Percentiles rank a stretch among this genome's conserved stretches.
Conservation (phyloP, 129 eudicot species). For the Artemisia argyi region DNA sequence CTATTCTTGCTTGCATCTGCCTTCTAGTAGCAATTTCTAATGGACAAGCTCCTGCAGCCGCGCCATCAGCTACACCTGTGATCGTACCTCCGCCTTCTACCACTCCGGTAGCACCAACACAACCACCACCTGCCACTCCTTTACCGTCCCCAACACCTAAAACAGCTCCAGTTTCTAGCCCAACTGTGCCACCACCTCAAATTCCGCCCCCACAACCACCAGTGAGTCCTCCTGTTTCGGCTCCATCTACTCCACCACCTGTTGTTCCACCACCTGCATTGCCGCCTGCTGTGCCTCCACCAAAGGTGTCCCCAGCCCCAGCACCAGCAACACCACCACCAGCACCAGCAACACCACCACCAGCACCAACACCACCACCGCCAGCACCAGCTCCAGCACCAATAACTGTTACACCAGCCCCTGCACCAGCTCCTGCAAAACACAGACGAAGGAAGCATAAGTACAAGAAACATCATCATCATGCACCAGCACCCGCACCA, state of each 20-base stretch:
- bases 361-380: slow-evolving; percentile 47
- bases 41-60: slow-evolving; percentile 75
- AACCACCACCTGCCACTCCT: slow-evolving; percentile 44
- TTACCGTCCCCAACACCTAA: slow-evolving; percentile 27
- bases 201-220: slow-evolving; percentile 49
- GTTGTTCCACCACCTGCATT: not conserved
- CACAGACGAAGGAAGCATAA: slow-evolving; percentile 60
- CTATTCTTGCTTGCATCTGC: slow-evolving; percentile 40
- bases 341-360: slow-evolving; percentile 38
- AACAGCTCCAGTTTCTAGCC: slow-evolving; percentile 39
- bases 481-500: slow-evolving; percentile 94
- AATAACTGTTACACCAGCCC: slow-evolving; percentile 39
- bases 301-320: slow-evolving; percentile 30
- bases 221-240: slow-evolving; percentile 42
- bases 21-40: slow-evolving; percentile 43
- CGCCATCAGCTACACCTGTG: slow-evolving; percentile 53
- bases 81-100: slow-evolving; percentile 48
- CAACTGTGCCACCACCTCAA: slow-evolving; percentile 60
- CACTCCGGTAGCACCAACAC: slow-evolving; percentile 43
- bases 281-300: slow-evolving; percentile 4
- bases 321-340: slow-evolving; percentile 39
- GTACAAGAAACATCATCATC: slow-evolving; percentile 86
- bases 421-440: slow-evolving; percentile 57
- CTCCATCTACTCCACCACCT: slow-evolving; percentile 54
- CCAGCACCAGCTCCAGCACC: slow-evolving; percentile 49